Evolutionary conservation across 139 green algal species (phyloP), one percentile per base, ranked within the genome.

Genomic region (Asterochloris erici): DNA sequence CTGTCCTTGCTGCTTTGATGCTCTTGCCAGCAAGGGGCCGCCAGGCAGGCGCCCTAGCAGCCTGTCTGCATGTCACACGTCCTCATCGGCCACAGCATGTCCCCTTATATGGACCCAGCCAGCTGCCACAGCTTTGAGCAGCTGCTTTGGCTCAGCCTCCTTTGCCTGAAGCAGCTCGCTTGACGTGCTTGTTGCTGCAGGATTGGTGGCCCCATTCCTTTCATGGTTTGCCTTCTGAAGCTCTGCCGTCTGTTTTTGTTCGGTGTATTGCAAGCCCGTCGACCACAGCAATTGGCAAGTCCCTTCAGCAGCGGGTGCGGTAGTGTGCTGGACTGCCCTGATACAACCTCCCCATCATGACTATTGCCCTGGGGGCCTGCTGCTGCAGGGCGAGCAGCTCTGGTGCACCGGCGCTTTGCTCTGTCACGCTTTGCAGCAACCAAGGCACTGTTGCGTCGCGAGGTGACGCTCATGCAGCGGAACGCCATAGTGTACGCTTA

Each of bases 401-500:
- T 71, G 6, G 66, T 71, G 4, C 66, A 71, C 66, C 17, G 21
- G 21, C 66, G 79, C 14, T 77, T 29, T 83, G 79, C 68, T 9
- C n/a, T 83, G 21, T 26, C 60, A 14, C 71, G 47, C 61, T 13
- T 63, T 13, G 19, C 73, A n/a, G 81, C 61, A 12, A 62, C 79
- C 60, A 74, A 80, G 62, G 81, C 81, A 11, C 68, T 28, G 12
- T 9, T 84, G 81, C 73, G 29, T 26, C 73, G 81, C 27, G 81
- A 84, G 29, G 26, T 66, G 62, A 68, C 63, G 19, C 81, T 81
- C 27, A 77, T 79, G 21, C 27, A 70, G 63, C 81, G 81, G 27
- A 79, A 84, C 63, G 63, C 27, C 16, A 81, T 74, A n/a, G 63
- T 81, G 54, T 81, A 26, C 24, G 77, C 68, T 2, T 54, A 60